Conservation (phyloP, 2,329 filamentous ascomycete species). For the Paraphoma sp. region DNA sequence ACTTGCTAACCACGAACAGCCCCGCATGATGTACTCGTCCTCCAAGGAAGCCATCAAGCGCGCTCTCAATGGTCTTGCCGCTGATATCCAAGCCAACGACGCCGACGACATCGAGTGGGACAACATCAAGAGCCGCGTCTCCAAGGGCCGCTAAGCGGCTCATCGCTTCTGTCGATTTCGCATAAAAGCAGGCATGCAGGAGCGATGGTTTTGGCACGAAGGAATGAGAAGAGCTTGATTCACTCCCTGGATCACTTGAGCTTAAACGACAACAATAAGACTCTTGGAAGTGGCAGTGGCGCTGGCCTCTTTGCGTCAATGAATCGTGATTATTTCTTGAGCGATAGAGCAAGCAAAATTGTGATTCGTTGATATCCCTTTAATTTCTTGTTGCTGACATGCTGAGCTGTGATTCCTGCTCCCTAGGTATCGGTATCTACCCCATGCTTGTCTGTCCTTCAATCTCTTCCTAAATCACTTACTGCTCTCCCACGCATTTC, state of each 20-base stretch:
- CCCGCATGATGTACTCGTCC: constrained; percentile 89
- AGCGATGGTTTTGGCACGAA: constrained; percentile 20
- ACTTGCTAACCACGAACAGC: constrained; percentile 55
- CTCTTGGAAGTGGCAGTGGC: constrained; percentile 4
- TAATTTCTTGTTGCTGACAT: constrained; percentile 15
- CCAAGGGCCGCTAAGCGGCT: constrained; percentile 57
- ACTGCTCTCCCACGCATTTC: constrained; percentile 68
- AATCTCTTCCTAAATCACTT: constrained; percentile 9
- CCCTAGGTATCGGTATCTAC: not conserved
- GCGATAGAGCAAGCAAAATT: constrained; percentile 29
- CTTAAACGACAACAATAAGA: not conserved
- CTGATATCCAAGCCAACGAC: constrained; percentile 85
- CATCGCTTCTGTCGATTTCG: constrained; percentile 21
- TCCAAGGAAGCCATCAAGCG: constrained; percentile 88
- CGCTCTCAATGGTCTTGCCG: constrained; percentile 74
- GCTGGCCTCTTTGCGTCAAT: constrained; percentile 17
- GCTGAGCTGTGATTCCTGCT: constrained; percentile 4
- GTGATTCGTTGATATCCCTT: constrained; percentile 25
- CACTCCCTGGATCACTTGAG: not conserved
- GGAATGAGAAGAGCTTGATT: constrained; percentile 24
- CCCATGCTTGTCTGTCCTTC: too few relatives aligned
- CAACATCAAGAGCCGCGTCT: constrained; percentile 64
- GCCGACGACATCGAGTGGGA: constrained; percentile 81
- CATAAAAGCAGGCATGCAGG: constrained; percentile 22
- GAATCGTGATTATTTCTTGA: constrained; percentile 17